phyloP scores from a whole-genome alignment of 2,329 filamentous ascomycete genomes.

The Venturia carpophila region DNA sequence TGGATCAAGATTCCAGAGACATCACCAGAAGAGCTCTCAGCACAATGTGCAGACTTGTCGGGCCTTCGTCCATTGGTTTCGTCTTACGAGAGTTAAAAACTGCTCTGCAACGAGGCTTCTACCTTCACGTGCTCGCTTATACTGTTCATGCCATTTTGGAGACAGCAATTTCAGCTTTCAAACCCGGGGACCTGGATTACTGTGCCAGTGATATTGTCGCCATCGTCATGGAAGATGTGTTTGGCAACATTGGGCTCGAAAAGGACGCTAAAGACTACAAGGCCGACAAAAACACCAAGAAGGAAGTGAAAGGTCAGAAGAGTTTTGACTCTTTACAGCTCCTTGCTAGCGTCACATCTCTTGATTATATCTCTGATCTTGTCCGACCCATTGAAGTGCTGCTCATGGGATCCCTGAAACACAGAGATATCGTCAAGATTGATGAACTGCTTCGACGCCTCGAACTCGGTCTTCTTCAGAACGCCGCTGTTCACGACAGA shows the following conservation, averaged over 20 bases:
- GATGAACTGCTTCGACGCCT: constrained; percentile 82
- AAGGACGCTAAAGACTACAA: constrained; percentile 96
- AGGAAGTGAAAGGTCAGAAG: constrained; percentile 96
- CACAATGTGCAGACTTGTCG: constrained; percentile 73
- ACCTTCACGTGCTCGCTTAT: constrained; percentile 89
- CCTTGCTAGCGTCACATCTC: constrained; percentile 72
- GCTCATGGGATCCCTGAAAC: constrained; percentile 73
- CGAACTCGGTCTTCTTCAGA: constrained; percentile 72
- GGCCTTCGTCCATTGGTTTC: constrained; percentile 78
- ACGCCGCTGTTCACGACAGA: constrained; percentile 66
- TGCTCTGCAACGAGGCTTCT: constrained; percentile 77
- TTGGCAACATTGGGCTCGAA: constrained; percentile 84
- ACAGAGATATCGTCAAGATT: constrained; percentile 78
- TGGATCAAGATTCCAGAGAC: constrained; percentile 80
- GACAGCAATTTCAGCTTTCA: constrained; percentile 54
- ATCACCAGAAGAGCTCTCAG: constrained; percentile 82
- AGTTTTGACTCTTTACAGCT: constrained; percentile 97
- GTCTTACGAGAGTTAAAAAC: constrained; percentile 85
- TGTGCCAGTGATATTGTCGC: constrained; percentile 70
- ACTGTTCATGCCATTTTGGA: constrained; percentile 87
- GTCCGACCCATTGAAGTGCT: constrained; percentile 71
- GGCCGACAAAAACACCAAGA: constrained; percentile 63
- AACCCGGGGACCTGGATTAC: constrained; percentile 81
- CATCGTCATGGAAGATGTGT: constrained; percentile 95
- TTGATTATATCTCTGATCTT: constrained; percentile 65